Evolutionary conservation across 225 moss, liverwort and hornwort genomes (phyloP).

Genomic region (Marchantia paleacea): DNA sequence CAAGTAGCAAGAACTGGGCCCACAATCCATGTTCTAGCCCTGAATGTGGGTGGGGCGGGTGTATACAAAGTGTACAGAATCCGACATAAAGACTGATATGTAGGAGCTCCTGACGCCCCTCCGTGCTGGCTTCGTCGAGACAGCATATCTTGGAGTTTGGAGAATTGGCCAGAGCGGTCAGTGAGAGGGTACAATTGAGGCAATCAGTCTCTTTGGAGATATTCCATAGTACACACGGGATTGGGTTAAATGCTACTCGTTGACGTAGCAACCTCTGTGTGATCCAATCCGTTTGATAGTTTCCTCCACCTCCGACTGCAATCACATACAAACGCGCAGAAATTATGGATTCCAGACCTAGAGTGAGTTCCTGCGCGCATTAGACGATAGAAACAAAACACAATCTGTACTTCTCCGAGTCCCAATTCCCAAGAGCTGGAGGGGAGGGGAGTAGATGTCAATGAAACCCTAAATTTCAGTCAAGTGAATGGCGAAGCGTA

Average conservation of each 20-base stretch:
- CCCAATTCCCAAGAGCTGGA: neutral
- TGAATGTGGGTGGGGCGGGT: neutral
- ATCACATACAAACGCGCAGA: neutral
- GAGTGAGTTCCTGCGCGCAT: neutral
- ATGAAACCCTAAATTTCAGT: neutral
- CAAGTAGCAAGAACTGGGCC: neutral
- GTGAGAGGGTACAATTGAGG: neutral
- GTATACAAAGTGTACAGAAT: neutral
- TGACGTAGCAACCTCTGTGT: conserved; percentile 32
- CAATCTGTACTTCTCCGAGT: too few species aligned
- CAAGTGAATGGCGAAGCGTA: neutral
- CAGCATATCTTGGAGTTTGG: neutral
- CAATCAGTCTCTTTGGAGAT: neutral
- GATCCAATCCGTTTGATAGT: conserved; percentile 50
- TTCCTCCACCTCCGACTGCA: conserved; percentile 52
- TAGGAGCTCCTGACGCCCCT: neutral
- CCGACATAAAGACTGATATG: neutral
- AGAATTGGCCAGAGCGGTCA: neutral
- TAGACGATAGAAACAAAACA: too few species aligned
- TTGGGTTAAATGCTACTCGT: neutral
- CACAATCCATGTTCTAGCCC: neutral
- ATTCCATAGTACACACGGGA: neutral
- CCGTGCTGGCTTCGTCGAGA: neutral
- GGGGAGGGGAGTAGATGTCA: neutral
- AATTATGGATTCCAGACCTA: neutral